Evolutionary conservation across 768 basidiomycete species (phyloP).

Genomic region (Collybia sp.): DNA sequence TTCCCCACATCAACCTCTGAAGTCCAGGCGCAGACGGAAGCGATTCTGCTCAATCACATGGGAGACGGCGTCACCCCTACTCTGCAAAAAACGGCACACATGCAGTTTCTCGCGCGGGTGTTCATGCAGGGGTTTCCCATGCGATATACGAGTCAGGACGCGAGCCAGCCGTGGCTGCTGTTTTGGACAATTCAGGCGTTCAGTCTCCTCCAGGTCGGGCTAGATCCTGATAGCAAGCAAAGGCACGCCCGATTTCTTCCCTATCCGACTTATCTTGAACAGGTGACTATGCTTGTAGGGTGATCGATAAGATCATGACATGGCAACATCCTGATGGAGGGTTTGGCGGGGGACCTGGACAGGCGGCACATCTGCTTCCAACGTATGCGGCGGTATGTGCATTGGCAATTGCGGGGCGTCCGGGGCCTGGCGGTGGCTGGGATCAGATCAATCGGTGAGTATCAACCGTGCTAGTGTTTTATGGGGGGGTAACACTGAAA

Average conservation of each 20-base stretch:
- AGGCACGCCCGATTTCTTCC: slow-evolving; percentile 39
- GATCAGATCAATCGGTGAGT: slow-evolving; percentile 77
- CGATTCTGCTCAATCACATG: slow-evolving; percentile 50
- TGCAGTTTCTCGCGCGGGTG: slow-evolving; percentile 70
- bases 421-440: slow-evolving; percentile 78
- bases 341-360: slow-evolving; percentile 89
- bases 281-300: slow-evolving; percentile 34
- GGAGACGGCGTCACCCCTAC: slow-evolving; percentile 25
- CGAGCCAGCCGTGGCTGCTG: slow-evolving; percentile 91
- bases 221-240: slow-evolving; percentile 77
- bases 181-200: slow-evolving; percentile 92
- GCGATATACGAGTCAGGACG: slow-evolving; percentile 82
- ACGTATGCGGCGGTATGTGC: slow-evolving; percentile 87
- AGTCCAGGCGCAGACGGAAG: slow-evolving; percentile 63
- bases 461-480: not conserved
- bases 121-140: slow-evolving; percentile 77
- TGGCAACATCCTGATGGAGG: slow-evolving; percentile 88
- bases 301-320: slow-evolving; percentile 72
- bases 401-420: slow-evolving; percentile 75
- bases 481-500: not conserved
- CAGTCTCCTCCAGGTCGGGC: slow-evolving; percentile 66
- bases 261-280: slow-evolving; percentile 2
- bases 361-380: slow-evolving; percentile 81
- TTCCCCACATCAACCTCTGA: slow-evolving; percentile 61
- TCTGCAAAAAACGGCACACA: slow-evolving; percentile 62